Base-by-base conservation (phyloP, 1,284 basidiomycete species). In the Rhizoctonia solani region DNA sequence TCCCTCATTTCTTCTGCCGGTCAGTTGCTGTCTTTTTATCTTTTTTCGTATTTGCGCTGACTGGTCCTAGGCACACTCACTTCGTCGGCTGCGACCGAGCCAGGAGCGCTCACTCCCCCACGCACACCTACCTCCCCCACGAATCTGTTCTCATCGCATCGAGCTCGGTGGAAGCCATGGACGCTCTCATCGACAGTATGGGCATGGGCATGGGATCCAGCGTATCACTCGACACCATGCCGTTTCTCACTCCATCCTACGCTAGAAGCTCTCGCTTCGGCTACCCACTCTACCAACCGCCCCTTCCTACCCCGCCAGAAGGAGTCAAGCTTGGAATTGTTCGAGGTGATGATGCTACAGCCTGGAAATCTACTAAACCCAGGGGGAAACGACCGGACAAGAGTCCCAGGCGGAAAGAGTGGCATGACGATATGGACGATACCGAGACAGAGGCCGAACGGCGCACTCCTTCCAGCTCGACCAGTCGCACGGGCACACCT, bases 151-250 rank as follows among this genome's bases (percentile, higher is more conserved):
- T 92, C 14, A 83, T 89, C 39, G 89, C 89, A 23, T 88, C 89
- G 9, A 78, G 89, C 6, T 75, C 88, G 3, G 89, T 93, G 14
- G 89, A 91, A 76, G 85, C 85, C 8, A 89, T 93, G 87, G 91
- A 93, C 74, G 89, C 90, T 14, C 77, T 93, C 65, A 90, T 92
- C 14, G 90, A 92, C 71, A 87, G 87, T 11, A 91, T 93, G 88
- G 92, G 92, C 73, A n/a, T n/a, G n/a, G n/a, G n/a, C n/a, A n/a
- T n/a, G n/a, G n/a, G n/a, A n/a, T 86, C 85, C 49, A 75, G 41
- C n/a, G 13, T 46, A 11, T 54, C 47, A 46, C 61, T 41, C 39
- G 55, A 69, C 54, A 77, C 30, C 76, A 74, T 50, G 74, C 69
- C 76, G 84, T 81, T 70, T 85, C 87, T 61, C 81, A 86, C 69